Conservation (phyloP, 768 basidiomycete genomes). For the Lentinula detonsa region DNA sequence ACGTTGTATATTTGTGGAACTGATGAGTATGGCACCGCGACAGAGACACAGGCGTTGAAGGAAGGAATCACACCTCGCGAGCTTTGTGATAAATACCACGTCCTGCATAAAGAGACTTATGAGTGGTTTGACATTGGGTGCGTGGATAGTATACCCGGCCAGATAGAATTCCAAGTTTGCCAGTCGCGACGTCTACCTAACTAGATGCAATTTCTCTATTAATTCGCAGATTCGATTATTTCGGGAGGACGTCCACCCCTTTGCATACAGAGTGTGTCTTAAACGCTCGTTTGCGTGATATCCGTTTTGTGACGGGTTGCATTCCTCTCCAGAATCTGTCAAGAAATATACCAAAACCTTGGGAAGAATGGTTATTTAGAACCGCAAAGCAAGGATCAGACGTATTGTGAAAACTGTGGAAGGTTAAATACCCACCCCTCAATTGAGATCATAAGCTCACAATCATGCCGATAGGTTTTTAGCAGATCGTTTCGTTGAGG, state of each 20-base stretch:
- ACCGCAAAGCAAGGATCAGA: constrained; percentile 86
- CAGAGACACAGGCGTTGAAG: constrained; percentile 94
- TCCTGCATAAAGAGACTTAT: constrained; percentile 87
- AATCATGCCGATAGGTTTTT: constrained; percentile 55
- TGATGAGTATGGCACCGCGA: constrained; percentile 99
- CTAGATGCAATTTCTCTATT: neutral
- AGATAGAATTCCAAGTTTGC: neutral
- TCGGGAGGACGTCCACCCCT: constrained; percentile 90
- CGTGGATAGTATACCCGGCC: constrained; percentile 11
- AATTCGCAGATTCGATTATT: constrained; percentile 77
- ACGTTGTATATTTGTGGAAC: constrained; percentile 97
- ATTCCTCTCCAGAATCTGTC: constrained; percentile 63
- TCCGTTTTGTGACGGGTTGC: neutral
- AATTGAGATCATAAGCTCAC: neutral
- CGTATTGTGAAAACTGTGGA: constrained; percentile 88
- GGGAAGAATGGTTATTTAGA: constrained; percentile 71
- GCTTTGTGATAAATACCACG: constrained; percentile 88
- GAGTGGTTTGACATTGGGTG: constrained; percentile 97
- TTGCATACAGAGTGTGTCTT: constrained; percentile 80
- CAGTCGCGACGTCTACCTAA: neutral
- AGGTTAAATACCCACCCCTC: constrained; percentile 41
- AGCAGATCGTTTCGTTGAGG: constrained; percentile 96
- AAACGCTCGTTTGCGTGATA: neutral
- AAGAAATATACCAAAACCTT: constrained; percentile 84
- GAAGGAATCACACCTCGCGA: constrained; percentile 74